Evolutionary conservation across 202 grass and related monocot species (phyloP), one percentile per base, ranked within the genome.

Genomic region (Eragrostis tef): DNA sequence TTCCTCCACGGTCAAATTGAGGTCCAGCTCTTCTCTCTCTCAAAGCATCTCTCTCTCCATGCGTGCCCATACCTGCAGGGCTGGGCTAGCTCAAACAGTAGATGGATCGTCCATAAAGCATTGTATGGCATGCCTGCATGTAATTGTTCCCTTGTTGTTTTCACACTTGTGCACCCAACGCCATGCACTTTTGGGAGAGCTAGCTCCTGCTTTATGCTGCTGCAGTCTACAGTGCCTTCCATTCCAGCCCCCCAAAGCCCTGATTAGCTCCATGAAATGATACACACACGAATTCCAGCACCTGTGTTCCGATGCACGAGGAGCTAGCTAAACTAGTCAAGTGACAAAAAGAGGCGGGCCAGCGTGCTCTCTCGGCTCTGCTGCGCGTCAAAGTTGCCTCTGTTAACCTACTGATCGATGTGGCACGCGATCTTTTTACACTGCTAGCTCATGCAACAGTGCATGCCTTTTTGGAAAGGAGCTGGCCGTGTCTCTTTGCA

Each of bases 1-100:
- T 99, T 96, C 90, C 96, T 99, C 72, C 96, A 99, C 54, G 31
- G 87, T 99, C 93, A 99, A 89, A 96, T 99, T 90, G 88, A 96
- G 96, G 96, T 99, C 69, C 75, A 64, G 45, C 52, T 84, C 68
- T 51, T 64, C 53, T 73, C 72, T 66, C 66, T 48, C 64, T 10
- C 34, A 31, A 1, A 5, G 34, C 34, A 39, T 41, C 27, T 72
- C 65, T 80, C 53, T 63, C 24, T 72, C 31, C 51, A 61, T 71
- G 74, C 79, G 62, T 88, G 86, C 77, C 68, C 86, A 74, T 83
- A 46, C 71, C 59, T 79, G 50, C n/a, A 50, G 61, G 43, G 20
- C 34, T 39, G 39, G 12, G 21, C 26, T n/a, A 11, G 48, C 24
- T 45, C 80, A 59, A 44, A 67, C 44, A 34, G 58, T 11, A 64